phyloP scores from a whole-genome alignment of 805 yeast genomes.

The Teunomyces stri region DNA sequence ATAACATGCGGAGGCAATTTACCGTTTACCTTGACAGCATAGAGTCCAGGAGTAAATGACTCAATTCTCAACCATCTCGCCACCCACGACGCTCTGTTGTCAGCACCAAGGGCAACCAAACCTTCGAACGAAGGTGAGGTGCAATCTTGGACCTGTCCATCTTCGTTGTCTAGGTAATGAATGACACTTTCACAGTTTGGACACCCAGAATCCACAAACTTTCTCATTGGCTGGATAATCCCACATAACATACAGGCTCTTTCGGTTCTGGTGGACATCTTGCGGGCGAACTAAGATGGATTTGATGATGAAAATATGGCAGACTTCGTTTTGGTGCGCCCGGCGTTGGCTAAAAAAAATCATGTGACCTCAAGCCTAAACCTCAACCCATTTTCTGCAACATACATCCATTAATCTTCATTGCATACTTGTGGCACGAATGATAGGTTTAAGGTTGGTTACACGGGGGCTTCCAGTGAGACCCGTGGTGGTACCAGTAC shows the following conservation, averaged over 20 bases:
- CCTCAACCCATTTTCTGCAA: background rate
- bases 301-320: background rate
- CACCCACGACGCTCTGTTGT: constrained; percentile 82
- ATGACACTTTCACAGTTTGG: constrained; percentile 93
- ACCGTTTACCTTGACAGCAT: constrained; percentile 92
- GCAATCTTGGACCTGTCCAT: constrained; percentile 80
- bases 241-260: constrained; percentile 99
- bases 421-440: background rate
- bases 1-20: constrained; percentile 84
- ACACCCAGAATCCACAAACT: constrained; percentile 83
- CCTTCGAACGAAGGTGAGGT: constrained; percentile 98
- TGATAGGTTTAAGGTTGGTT: background rate
- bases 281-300: background rate
- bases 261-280: constrained; percentile 61
- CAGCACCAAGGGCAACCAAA: constrained; percentile 82
- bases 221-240: constrained; percentile 70
- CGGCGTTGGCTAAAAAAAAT: background rate
- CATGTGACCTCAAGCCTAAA: background rate
- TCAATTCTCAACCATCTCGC: constrained; percentile 94
- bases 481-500: background rate
- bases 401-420: background rate
- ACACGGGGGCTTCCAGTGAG: background rate
- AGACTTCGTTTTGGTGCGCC: background rate
- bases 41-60: constrained; percentile 82
- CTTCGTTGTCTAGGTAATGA: constrained; percentile 75